phyloP scores from a whole-genome alignment of 495 filamentous ascomycete genomes.

The Chaetomium tenue region DNA sequence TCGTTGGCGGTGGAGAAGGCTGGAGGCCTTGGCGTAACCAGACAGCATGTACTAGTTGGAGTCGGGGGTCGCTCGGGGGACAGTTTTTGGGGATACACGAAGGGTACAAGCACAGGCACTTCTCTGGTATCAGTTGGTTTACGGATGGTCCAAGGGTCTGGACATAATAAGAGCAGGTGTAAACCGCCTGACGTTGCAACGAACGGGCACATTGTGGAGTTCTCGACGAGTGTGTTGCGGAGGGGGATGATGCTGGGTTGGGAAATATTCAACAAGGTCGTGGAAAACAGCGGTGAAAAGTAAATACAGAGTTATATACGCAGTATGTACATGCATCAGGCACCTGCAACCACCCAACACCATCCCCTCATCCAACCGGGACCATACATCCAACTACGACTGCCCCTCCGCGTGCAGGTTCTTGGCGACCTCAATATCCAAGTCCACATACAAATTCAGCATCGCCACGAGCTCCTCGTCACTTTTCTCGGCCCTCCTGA shows the following conservation, averaged over 20 bases:
- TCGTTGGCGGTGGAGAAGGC: too few species aligned
- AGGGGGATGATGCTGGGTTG: neutral
- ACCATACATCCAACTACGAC: neutral
- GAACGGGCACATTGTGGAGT: too few species aligned
- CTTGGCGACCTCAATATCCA: constrained; percentile 27
- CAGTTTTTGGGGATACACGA: too few species aligned
- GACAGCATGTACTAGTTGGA: too few species aligned
- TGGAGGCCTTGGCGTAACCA: too few species aligned
- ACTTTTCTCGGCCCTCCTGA: constrained; percentile 27
- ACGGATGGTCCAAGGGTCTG: too few species aligned
- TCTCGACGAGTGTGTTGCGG: too few species aligned
- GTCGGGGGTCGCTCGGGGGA: too few species aligned
- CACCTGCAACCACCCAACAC: neutral
- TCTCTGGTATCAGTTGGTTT: too few species aligned
- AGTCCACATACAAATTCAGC: constrained; percentile 32
- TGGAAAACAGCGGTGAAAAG: neutral
- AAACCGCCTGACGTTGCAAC: too few species aligned
- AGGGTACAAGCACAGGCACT: too few species aligned
- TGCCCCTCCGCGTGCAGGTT: constrained; percentile 14
- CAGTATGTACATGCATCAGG: neutral
- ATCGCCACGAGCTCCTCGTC: constrained; percentile 36
- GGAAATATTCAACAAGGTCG: neutral
- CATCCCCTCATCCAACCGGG: neutral
- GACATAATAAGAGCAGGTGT: too few species aligned
- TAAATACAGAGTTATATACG: neutral